These are phyloP conservation scores for Calocera cornea DNA, from an alignment of 768 basidiomycete genomes.

Conservation along the genomic window DNA sequence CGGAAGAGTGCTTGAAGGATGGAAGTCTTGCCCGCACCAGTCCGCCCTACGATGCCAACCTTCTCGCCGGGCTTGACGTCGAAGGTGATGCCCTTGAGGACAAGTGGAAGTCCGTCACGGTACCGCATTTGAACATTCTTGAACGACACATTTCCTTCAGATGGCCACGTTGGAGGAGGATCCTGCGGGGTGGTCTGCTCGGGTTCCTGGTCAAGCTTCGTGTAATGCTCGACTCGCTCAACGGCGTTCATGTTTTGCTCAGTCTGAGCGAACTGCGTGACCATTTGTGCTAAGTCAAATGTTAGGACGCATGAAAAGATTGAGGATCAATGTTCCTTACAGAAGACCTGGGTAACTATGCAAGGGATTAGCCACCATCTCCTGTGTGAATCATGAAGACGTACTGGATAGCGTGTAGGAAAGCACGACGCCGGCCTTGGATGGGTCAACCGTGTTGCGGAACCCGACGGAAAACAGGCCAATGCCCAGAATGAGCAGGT, in stretches of 20 bases:
- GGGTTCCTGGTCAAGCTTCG: slow-evolving; percentile 46
- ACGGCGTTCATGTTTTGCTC: slow-evolving; percentile 64
- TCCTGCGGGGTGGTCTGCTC: slow-evolving; percentile 29
- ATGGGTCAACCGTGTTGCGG: slow-evolving; percentile 39
- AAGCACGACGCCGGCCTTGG: slow-evolving; percentile 49
- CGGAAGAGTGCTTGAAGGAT: slow-evolving; percentile 26
- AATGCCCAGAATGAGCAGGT: slow-evolving; percentile 55
- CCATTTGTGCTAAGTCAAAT: slow-evolving; percentile 35
- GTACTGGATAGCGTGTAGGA: slow-evolving; percentile 33
- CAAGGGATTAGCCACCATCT: slow-evolving; percentile 6
- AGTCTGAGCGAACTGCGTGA: slow-evolving; percentile 43
- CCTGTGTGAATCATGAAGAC: slow-evolving; percentile 5
- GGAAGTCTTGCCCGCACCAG: slow-evolving; percentile 30
- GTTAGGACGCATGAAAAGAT: background rate
- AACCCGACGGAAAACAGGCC: slow-evolving; percentile 54
- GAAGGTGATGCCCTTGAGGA: slow-evolving; percentile 49
- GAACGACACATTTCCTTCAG: background rate
- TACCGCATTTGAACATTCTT: slow-evolving; percentile 27
- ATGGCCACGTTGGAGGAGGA: slow-evolving; percentile 38
- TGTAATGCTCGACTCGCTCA: slow-evolving; percentile 57
- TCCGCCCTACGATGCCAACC: slow-evolving; percentile 38
- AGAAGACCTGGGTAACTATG: slow-evolving; percentile 14
- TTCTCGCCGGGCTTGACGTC: slow-evolving; percentile 48
- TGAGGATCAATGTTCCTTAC: slow-evolving; percentile 5
- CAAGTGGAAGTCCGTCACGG: slow-evolving; percentile 47